Conservation (phyloP, 2,329 filamentous ascomycete species). For the Acrodontium crateriforme region DNA sequence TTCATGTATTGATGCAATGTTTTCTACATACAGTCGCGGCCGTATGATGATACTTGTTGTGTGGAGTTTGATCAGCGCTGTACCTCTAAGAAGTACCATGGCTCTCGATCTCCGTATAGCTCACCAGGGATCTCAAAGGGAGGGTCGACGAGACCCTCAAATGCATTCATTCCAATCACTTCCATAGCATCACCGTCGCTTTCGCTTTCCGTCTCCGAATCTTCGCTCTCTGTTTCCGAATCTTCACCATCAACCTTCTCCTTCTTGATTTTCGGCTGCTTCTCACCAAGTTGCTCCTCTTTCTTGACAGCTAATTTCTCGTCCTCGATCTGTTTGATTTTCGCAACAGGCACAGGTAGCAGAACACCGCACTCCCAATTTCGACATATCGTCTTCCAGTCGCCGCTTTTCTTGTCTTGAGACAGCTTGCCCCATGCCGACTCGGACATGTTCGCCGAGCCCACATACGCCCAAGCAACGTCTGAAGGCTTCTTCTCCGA, state of each 20-base stretch:
- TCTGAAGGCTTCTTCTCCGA: slow-evolving; percentile 22
- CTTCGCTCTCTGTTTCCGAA: slow-evolving; percentile 8
- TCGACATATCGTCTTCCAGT: slow-evolving; percentile 64
- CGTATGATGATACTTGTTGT: no score
- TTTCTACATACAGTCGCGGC: no score
- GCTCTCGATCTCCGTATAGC: slow-evolving; percentile 31
- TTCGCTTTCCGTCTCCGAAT: slow-evolving; percentile 1
- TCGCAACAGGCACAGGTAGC: slow-evolving; percentile 38
- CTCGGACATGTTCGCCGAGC: slow-evolving; percentile 84
- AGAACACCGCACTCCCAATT: slow-evolving; percentile 97
- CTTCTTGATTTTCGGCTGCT: neutral
- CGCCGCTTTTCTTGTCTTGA: slow-evolving; percentile 50
- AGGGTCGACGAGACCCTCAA: slow-evolving; percentile 44
- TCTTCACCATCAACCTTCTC: slow-evolving; percentile 4
- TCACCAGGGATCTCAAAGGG: slow-evolving; percentile 50
- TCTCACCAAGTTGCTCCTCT: slow-evolving; percentile 3
- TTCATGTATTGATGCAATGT: no score
- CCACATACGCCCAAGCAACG: slow-evolving; percentile 67
- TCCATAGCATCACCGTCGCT: neutral
- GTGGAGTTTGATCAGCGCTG: no score
- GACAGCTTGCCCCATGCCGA: slow-evolving; percentile 81
- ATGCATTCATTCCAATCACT: slow-evolving; percentile 32
- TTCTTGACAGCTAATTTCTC: slow-evolving; percentile 9
- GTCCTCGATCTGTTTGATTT: slow-evolving; percentile 6
- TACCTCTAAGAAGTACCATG: slow-evolving; percentile 32